Evolutionary conservation across 306 rosid genomes (phyloP), one percentile per base, ranked within the genome.

Genomic region (Abrus pulchellus): DNA sequence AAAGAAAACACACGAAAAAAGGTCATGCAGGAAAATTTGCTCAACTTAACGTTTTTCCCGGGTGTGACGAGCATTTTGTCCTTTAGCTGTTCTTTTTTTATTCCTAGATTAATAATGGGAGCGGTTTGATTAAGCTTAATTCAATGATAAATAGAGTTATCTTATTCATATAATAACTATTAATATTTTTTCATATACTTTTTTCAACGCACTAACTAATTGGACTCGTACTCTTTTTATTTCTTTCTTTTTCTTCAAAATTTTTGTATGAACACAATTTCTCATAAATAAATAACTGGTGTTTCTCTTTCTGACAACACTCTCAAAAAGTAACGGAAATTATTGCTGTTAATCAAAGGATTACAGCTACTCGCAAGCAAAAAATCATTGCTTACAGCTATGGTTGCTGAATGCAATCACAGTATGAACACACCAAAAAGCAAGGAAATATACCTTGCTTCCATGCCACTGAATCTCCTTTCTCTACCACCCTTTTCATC

Each of bases 381-480:
- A 36, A 56, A 38, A 55, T 45, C 55, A 56, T 30, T 50, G 63
- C 53, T 56, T 9, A 83, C 81, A 76, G 82, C 83, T 78, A 88
- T 53, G 66, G 55, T 41, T 74, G 70, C 33, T 75, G 7, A 66
- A 66, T 9, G 7, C 48, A 72, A 32, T 56, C 59, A 61, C 33
- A 50, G 64, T 82, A 79, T 88, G 94, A 89, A 89, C 82, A 28
- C 83, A 1, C 14, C 13, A 62, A 45, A 68, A 73, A 83, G 84
- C 82, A 32, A 30, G 9, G 34, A 74, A 65, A 87, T 75, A 91
- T 90, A 87, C 95, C 95, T 90, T 90, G 20, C 97, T 88, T 92
- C 82, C 78, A 62, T 55, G 6, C 68, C 80, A 75, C 61, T 72
- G 81, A 81, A 81, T 83, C 92, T 79, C 55, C 74, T 66, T 80